Evolutionary conservation across 441 rosid genomes (phyloP), one percentile per base, ranked within the genome.

Genomic region (Aquilaria agallochum): DNA sequence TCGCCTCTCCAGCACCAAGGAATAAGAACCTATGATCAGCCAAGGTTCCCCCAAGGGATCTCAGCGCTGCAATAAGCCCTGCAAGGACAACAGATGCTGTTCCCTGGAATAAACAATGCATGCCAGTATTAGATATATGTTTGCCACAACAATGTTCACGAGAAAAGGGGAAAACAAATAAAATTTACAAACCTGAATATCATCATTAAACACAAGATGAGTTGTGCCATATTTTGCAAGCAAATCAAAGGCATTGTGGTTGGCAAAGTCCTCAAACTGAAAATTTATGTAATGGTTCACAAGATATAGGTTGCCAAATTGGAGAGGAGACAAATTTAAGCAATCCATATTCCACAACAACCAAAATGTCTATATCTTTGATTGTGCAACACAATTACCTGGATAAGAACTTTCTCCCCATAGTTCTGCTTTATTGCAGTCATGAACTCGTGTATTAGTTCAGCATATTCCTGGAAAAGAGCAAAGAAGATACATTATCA

Each of bases 221-320:
- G 83, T 76, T 45, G 91, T 64, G 56, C 87, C 82, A 72, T 90
- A 88, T 71, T 80, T 88, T 36, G 80, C 74, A 59, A 90, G 76
- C 62, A 90, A 79, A 57, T 89, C 83, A 50, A 89, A 87, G 27
- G 95, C 95, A 69, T 85, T 88, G 83, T 88, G 93, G 78, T 86
- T 90, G 58, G 97, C 97, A 62, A 90, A 90, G 76, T 90, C 95
- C 82, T 90, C 97, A 74, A 86, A 91, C 96, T 88, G 79, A 52
- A 81, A 78, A 33, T 33, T 34, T 40, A 9, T 33, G 14, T 7
- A 3, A 50, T 15, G 1, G 40, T 57, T 63, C 67, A 53, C 59
- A 31, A 63, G 31, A 53, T 53, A 31, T 2, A 40, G 45, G 45
- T 2, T 40, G 2, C 46, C 50, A 45, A 40, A 32, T 9, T 56